phyloP scores from a whole-genome alignment of 139 green algal genomes.

The Haematococcus sp. region DNA sequence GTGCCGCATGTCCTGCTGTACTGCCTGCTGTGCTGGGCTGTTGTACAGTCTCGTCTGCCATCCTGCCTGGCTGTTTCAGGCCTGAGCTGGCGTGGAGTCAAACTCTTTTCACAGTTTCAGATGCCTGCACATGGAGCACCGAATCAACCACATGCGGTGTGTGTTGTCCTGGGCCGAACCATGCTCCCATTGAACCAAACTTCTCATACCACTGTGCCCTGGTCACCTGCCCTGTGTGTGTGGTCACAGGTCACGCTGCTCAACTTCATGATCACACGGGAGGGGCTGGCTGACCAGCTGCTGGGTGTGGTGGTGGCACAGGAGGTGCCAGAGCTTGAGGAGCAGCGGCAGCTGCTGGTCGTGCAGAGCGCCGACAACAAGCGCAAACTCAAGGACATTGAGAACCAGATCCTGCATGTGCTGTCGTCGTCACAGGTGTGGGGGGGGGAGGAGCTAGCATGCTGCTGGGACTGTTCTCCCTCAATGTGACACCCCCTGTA shows the following conservation, averaged over 20 bases:
- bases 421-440: conserved; percentile 8
- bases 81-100: neutral
- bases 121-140: no score
- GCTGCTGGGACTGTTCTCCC: no score
- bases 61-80: neutral
- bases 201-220: neutral
- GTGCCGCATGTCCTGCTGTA: conserved; percentile 14
- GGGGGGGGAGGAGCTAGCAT: no score
- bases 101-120: no score
- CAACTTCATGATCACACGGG: conserved; percentile 78
- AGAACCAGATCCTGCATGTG: conserved; percentile 49
- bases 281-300: conserved; percentile 71
- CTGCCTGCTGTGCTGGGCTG: neutral
- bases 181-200: no score
- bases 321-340: conserved; percentile 71
- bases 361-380: conserved; percentile 59
- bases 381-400: conserved; percentile 65
- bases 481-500: no score
- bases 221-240: neutral
- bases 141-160: no score
- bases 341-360: conserved; percentile 61
- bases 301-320: conserved; percentile 69
- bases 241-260: conserved; percentile 61
- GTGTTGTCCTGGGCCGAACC: no score
- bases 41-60: neutral